Conservation (phyloP, 371 early-diverging fungal species). For the Dichotomocladium elegans region DNA sequence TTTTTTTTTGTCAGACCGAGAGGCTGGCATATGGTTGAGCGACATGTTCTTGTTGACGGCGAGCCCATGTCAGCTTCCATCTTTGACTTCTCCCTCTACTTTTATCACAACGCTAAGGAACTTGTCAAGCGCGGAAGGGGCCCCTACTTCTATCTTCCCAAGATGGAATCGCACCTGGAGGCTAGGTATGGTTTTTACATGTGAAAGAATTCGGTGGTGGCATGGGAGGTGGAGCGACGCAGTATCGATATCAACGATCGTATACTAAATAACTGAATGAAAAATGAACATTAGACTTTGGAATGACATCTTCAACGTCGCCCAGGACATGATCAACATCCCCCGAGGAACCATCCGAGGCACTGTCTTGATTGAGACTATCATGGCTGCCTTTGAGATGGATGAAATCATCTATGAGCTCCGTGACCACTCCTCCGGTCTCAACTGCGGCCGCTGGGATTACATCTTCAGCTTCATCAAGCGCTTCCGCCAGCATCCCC, state of each 20-base stretch:
- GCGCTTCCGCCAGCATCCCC: slow-evolving; percentile 81
- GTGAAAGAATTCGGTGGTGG: no score
- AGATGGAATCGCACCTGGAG: slow-evolving; percentile 95
- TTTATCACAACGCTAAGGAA: slow-evolving; percentile 91
- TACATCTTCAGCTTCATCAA: slow-evolving; percentile 94
- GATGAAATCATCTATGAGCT: slow-evolving; percentile 97
- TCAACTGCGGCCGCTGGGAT: slow-evolving; percentile 98
- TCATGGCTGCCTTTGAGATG: slow-evolving; percentile 95
- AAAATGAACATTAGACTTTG: slow-evolving; percentile 59
- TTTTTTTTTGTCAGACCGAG: slow-evolving; percentile 79
- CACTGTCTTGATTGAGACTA: slow-evolving; percentile 95
- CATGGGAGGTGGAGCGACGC: no score
- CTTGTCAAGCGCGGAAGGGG: slow-evolving; percentile 78
- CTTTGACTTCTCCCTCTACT: slow-evolving; percentile 94
- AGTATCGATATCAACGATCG: no score
- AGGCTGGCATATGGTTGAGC: slow-evolving; percentile 97
- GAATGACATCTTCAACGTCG: slow-evolving; percentile 93
- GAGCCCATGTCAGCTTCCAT: slow-evolving; percentile 89
- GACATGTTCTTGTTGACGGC: slow-evolving; percentile 87
- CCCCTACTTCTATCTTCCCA: slow-evolving; percentile 96
- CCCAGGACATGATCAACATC: slow-evolving; percentile 84
- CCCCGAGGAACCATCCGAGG: slow-evolving; percentile 94
- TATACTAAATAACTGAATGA: background rate
- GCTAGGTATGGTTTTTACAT: slow-evolving; percentile 77
- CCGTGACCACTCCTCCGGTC: slow-evolving; percentile 92